Evolutionary conservation across 257 asterid genomes (phyloP).

Genomic region (Plantago elongata): DNA sequence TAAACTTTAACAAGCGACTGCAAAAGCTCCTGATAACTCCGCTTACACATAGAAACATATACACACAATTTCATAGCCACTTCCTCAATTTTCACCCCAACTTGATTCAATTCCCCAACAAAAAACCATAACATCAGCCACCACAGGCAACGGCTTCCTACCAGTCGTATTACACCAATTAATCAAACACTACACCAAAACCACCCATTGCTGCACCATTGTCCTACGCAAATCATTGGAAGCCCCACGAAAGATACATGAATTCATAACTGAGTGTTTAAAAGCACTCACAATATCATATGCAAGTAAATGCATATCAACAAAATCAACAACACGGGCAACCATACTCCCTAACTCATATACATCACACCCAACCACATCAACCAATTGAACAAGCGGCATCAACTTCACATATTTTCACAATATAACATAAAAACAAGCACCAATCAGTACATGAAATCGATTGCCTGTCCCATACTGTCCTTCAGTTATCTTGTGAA

Average conservation of each 20-base stretch:
- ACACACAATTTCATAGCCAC: conserved; percentile 50
- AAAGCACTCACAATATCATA: conserved; percentile 55
- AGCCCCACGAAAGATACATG: conserved; percentile 31
- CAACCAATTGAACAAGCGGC: conserved; percentile 45
- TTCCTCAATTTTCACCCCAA: conserved; percentile 47
- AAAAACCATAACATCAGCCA: conserved; percentile 69
- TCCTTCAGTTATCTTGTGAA: conserved; percentile 48
- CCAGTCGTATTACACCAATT: conserved; percentile 87
- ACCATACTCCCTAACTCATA: conserved; percentile 69
- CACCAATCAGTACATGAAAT: conserved; percentile 60
- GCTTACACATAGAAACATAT: conserved; percentile 48
- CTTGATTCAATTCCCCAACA: conserved; percentile 52
- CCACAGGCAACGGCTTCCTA: conserved; percentile 72
- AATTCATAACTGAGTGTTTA: conserved; percentile 31
- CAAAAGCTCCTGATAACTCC: conserved; percentile 64
- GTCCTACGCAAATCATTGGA: conserved; percentile 33
- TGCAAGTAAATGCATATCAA: conserved; percentile 54
- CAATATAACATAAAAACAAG: conserved; percentile 69
- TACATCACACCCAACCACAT: conserved; percentile 51
- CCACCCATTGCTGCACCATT: conserved; percentile 72
- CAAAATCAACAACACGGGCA: conserved; percentile 51
- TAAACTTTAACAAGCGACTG: conserved; percentile 68
- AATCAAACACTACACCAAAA: conserved; percentile 76
- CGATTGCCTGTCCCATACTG: conserved; percentile 75
- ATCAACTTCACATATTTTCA: conserved; percentile 38